Evolutionary conservation across 176 grass and related monocot species (phyloP).

Genomic region (Thalia dealbata): DNA sequence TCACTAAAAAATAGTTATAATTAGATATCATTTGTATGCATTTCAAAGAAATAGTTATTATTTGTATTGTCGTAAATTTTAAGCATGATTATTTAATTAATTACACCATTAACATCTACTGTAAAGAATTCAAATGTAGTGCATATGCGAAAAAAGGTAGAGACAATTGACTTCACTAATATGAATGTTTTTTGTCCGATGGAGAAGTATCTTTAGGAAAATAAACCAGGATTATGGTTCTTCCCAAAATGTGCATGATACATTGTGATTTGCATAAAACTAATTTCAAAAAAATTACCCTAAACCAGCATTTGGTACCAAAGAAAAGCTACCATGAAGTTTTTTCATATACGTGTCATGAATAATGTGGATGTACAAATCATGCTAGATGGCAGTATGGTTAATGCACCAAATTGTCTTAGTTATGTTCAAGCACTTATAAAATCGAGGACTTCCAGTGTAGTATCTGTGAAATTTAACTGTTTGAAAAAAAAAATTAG

Average conservation of each 20-base stretch:
- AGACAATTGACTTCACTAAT: no score
- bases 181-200: no score
- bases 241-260: no score
- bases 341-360: no score
- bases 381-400: background rate
- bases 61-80: background rate
- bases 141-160: background rate
- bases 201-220: no score
- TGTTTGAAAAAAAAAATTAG: no score
- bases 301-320: no score
- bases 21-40: background rate
- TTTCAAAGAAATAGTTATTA: background rate
- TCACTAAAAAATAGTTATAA: background rate
- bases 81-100: background rate
- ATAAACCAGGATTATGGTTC: no score
- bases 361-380: background rate
- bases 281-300: no score
- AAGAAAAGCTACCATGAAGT: no score
- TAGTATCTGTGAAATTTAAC: background rate
- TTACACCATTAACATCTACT: background rate
- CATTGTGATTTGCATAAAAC: no score
- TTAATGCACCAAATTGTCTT: background rate
- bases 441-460: background rate
- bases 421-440: background rate
- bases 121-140: background rate